Percentiles rank a stretch among this genome's conserved stretches.
These are phyloP conservation scores for Penicillium tannophilum DNA, from an alignment of 495 filamentous ascomycete genomes.

Conservation along the genomic window DNA sequence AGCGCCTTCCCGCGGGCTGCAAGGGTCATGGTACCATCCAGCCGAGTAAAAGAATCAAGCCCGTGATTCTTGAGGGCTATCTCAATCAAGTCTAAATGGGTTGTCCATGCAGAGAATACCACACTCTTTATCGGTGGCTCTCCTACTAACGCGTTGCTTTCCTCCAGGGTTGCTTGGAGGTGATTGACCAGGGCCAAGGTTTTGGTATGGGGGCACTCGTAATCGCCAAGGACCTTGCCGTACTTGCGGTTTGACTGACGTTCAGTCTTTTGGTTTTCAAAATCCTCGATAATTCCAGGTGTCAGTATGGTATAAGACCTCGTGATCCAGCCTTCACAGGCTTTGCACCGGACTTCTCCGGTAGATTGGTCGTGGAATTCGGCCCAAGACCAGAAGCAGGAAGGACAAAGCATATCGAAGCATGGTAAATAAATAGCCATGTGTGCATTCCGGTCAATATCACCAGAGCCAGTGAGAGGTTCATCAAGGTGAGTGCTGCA, in stretches of 20 bases:
- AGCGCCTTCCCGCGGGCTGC: slow-evolving; percentile 70
- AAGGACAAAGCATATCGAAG: slow-evolving; percentile 76
- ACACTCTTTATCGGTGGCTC: slow-evolving; percentile 83
- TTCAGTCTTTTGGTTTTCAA: slow-evolving; percentile 44
- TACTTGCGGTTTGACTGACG: slow-evolving; percentile 50
- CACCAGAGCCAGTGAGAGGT: slow-evolving; percentile 43
- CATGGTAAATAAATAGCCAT: slow-evolving; percentile 82
- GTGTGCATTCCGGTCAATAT: slow-evolving; percentile 57
- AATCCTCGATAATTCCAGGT: slow-evolving; percentile 59
- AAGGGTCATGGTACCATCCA: slow-evolving; percentile 87
- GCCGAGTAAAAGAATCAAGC: slow-evolving; percentile 67
- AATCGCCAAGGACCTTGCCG: slow-evolving; percentile 64
- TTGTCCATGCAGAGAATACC: slow-evolving; percentile 92
- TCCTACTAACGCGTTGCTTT: slow-evolving; percentile 57
- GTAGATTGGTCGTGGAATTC: slow-evolving; percentile 24
- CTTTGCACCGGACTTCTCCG: slow-evolving; percentile 55
- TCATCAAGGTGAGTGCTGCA: slow-evolving; percentile 66
- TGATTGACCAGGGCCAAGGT: slow-evolving; percentile 74
- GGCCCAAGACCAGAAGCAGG: slow-evolving; percentile 59
- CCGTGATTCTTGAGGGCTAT: slow-evolving; percentile 70
- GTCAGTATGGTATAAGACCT: slow-evolving; percentile 66
- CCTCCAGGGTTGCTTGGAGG: slow-evolving; percentile 58
- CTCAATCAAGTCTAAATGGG: slow-evolving; percentile 90
- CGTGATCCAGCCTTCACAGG: slow-evolving; percentile 64
- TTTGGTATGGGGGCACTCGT: slow-evolving; percentile 88